Evolutionary conservation across 345 rosid species (phyloP).

Genomic region (Euclidium syriacum): DNA sequence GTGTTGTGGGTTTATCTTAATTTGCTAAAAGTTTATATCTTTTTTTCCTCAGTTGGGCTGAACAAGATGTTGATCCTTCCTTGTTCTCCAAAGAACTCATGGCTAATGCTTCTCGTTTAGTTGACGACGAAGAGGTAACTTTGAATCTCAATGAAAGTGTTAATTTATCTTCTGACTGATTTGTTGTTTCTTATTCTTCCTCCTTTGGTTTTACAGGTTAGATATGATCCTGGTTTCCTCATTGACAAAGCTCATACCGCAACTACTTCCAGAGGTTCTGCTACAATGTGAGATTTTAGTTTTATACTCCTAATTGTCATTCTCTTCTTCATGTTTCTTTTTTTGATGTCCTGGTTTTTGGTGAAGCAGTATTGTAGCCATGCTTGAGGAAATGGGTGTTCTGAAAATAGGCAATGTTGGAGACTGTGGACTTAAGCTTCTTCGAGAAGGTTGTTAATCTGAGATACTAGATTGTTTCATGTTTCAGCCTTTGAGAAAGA

Average conservation of each 20-base stretch:
- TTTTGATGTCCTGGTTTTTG: constrained; percentile 21
- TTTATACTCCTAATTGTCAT: background rate
- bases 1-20: background rate
- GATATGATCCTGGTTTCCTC: constrained; percentile 70
- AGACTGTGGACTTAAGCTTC: constrained; percentile 76
- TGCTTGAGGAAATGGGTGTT: constrained; percentile 64
- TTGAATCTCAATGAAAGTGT: background rate
- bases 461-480: background rate
- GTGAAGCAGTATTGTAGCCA: constrained; percentile 55
- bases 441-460: constrained; percentile 50
- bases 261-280: constrained; percentile 71
- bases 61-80: constrained; percentile 82
- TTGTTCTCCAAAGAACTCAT: constrained; percentile 71
- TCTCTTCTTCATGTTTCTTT: background rate
- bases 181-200: background rate
- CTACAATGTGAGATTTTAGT: constrained; percentile 46
- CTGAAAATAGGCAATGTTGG: constrained; percentile 76
- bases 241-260: constrained; percentile 78
- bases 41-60: constrained; percentile 70
- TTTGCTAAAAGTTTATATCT: constrained; percentile 15
- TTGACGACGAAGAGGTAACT: constrained; percentile 55
- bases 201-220: constrained; percentile 48
- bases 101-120: constrained; percentile 54
- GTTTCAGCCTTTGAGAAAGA: background rate
- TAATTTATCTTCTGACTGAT: background rate